A percentile compares a stretch with the other conserved stretches of the same genome.
phyloP scores from a whole-genome alignment of 352 stramenopile genomes.

The Pythium guiyangense region DNA sequence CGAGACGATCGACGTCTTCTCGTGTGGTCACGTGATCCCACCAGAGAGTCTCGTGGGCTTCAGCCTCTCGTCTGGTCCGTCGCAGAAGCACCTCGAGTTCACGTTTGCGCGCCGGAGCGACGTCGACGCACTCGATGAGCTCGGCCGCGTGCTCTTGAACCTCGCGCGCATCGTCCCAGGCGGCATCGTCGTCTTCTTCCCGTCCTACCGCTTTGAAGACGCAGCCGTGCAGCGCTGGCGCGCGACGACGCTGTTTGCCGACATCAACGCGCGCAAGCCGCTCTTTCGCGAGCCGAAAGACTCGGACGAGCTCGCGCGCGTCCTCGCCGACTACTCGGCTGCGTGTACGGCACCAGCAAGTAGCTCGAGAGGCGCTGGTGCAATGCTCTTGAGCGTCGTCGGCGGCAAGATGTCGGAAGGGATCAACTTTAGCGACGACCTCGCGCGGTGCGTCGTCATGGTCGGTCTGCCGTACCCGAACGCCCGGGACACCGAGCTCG shows the following conservation, averaged over 20 bases:
- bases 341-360: slow-evolving; percentile 27
- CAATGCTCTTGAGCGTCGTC: slow-evolving; percentile 95
- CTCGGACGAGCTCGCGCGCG: slow-evolving; percentile 88
- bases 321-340: slow-evolving; percentile 87
- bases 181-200: slow-evolving; percentile 97
- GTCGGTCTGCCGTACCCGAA: slow-evolving; percentile 98
- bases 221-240: slow-evolving; percentile 86
- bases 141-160: slow-evolving; percentile 93
- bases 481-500: slow-evolving; percentile 92
- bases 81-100: slow-evolving; percentile 92
- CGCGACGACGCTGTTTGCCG: slow-evolving; percentile 62
- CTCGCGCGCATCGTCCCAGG: slow-evolving; percentile 87
- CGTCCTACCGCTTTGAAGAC: slow-evolving; percentile 96
- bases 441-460: slow-evolving; percentile 96
- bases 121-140: slow-evolving; percentile 87
- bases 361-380: slow-evolving; percentile 24
- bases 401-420: slow-evolving; percentile 99
- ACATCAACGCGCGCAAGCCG: slow-evolving; percentile 87
- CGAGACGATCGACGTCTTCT: slow-evolving; percentile 92
- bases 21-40: slow-evolving; percentile 97
- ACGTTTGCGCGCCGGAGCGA: slow-evolving; percentile 80
- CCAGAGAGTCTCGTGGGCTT: slow-evolving; percentile 87
- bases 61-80: slow-evolving; percentile 74
- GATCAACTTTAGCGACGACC: slow-evolving; percentile 99
- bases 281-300: slow-evolving; percentile 95